Conservation (phyloP, 169 alveolate species). For the Babesia bigemina region DNA sequence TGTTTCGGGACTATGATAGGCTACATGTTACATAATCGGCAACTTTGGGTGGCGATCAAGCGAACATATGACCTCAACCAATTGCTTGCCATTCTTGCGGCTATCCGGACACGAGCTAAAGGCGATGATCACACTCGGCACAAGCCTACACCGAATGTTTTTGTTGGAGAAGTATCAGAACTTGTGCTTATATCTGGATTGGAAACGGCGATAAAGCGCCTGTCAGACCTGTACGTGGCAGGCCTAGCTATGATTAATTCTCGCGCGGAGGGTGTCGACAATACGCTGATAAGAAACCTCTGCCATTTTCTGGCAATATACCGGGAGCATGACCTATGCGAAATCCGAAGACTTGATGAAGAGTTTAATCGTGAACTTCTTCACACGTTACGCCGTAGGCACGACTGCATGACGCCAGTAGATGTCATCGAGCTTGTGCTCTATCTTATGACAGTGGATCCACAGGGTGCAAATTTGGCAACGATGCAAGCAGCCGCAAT, state of each 20-base stretch:
- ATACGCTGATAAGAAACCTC: conserved; percentile 8
- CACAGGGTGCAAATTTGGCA: neutral
- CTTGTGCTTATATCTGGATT: neutral
- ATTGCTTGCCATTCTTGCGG: neutral
- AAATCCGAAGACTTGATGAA: neutral
- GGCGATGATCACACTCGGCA: neutral
- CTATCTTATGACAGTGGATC: neutral
- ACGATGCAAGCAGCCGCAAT: neutral
- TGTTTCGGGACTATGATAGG: neutral
- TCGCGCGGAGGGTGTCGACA: neutral
- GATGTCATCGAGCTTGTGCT: conserved; percentile 17
- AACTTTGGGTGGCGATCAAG: neutral
- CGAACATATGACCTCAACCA: conserved; percentile 11
- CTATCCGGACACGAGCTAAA: neutral
- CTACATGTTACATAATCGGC: neutral
- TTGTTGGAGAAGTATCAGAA: neutral
- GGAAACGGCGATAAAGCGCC: conserved; percentile 1
- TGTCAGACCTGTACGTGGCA: neutral
- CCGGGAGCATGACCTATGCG: neutral
- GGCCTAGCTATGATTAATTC: neutral
- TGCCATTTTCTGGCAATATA: conserved; percentile 24
- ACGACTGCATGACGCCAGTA: neutral
- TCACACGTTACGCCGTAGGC: neutral
- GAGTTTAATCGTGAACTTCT: neutral
- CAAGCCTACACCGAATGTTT: neutral